Evolutionary conservation across 495 filamentous ascomycete genomes (phyloP).

Genomic region (Penicillium cataractarum): DNA sequence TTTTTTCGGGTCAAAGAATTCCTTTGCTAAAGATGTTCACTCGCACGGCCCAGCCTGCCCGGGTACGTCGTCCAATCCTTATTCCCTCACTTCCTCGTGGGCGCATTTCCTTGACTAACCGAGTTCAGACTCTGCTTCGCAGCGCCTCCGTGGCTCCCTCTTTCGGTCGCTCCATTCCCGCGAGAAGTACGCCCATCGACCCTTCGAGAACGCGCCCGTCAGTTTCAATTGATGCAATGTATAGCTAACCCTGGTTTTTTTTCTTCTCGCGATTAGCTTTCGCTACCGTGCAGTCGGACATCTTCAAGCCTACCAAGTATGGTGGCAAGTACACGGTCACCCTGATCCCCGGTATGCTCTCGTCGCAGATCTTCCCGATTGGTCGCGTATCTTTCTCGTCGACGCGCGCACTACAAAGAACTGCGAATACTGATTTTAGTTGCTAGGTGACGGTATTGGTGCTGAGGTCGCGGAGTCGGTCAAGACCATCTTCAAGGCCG

Average conservation of each 20-base stretch:
- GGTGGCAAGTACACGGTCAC: conserved; percentile 99
- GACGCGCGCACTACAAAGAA: neutral
- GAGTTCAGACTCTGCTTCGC: conserved; percentile 46
- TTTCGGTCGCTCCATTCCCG: conserved; percentile 40
- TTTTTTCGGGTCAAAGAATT: conserved; percentile 12
- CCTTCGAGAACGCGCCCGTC: conserved; percentile 1
- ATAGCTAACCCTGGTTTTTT: conserved; percentile 22
- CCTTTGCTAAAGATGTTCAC: conserved; percentile 28
- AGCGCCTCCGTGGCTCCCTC: conserved; percentile 41
- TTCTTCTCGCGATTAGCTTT: conserved; percentile 42
- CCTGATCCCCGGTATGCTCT: conserved; percentile 78
- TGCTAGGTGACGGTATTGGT: conserved; percentile 88
- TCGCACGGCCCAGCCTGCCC: conserved; percentile 34
- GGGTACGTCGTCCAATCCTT: conserved; percentile 21
- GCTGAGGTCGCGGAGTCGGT: conserved; percentile 97
- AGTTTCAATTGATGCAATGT: neutral
- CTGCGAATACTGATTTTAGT: conserved; percentile 8
- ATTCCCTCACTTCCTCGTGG: conserved; percentile 15
- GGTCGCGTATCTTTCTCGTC: neutral
- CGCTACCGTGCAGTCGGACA: conserved; percentile 82
- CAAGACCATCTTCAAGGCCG: conserved; percentile 98
- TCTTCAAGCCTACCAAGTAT: conserved; percentile 98
- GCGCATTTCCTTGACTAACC: conserved; percentile 19
- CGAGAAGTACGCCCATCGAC: conserved; percentile 45
- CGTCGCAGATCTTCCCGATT: neutral